Percentiles rank a stretch among this genome's conserved stretches.
Evolutionary conservation across 106 monocot genomes (phyloP).

Genomic region (Phalaenopsis aphrodite): DNA sequence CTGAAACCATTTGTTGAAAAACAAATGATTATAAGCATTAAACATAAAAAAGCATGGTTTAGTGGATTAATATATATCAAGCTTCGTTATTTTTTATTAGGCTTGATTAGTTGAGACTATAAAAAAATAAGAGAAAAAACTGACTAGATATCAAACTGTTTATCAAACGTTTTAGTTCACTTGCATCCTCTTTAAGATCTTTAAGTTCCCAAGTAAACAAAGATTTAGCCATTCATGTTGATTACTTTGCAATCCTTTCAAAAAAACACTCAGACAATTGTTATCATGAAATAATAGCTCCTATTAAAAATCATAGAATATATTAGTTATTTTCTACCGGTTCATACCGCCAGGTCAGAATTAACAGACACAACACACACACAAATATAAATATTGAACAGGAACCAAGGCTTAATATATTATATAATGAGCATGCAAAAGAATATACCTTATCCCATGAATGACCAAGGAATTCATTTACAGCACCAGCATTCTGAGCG

Average conservation of each 20-base stretch:
- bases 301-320: background rate
- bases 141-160: background rate
- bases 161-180: background rate
- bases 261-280: background rate
- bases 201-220: background rate
- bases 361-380: background rate
- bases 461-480: constrained; percentile 95
- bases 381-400: background rate
- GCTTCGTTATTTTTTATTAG: too few relatives aligned
- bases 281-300: background rate
- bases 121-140: too few relatives aligned
- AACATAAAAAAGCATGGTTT: too few relatives aligned
- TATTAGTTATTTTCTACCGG: background rate
- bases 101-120: too few relatives aligned
- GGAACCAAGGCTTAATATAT: background rate
- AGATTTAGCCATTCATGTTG: background rate
- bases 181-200: background rate
- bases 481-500: constrained; percentile 92
- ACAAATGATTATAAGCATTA: too few relatives aligned
- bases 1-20: too few relatives aligned
- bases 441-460: constrained; percentile 87
- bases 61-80: too few relatives aligned
- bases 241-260: background rate
- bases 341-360: background rate
- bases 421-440: background rate